phyloP scores from a whole-genome alignment of 192 early-diverging fungal species.

The Coemansia sp. region DNA sequence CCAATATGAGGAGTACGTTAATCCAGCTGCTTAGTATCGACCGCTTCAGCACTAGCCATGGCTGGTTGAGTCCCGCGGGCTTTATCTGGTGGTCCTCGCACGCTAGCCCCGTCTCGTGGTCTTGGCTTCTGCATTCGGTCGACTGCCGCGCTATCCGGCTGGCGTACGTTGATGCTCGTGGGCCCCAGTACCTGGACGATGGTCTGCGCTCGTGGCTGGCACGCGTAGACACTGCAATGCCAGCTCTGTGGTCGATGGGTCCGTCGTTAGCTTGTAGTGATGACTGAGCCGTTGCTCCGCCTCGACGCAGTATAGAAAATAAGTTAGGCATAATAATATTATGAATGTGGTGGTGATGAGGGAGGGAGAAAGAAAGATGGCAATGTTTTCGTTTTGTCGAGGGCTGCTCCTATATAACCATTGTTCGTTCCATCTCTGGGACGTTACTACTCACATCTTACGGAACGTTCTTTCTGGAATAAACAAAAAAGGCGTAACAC shows the following conservation, averaged over 20 bases:
- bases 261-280: slow-evolving; percentile 15
- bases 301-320: slow-evolving; percentile 34
- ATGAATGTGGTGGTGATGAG: not conserved
- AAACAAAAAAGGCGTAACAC: not conserved
- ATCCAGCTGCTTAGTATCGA: slow-evolving; percentile 64
- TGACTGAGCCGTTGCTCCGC: slow-evolving; percentile 5
- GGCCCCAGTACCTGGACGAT: slow-evolving; percentile 48
- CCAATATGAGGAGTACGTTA: slow-evolving; percentile 75
- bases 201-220: slow-evolving; percentile 5
- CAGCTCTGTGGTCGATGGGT: not conserved
- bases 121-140: slow-evolving; percentile 18
- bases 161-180: slow-evolving; percentile 42
- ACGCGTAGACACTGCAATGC: not conserved
- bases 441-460: not conserved
- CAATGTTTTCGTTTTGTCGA: not conserved
- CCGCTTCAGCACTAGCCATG: slow-evolving; percentile 57
- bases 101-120: slow-evolving; percentile 13
- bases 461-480: not conserved
- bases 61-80: slow-evolving; percentile 45
- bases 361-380: slow-evolving; percentile 4
- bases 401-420: not conserved
- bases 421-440: slow-evolving; percentile 1
- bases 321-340: slow-evolving; percentile 41
- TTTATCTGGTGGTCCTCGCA: slow-evolving; percentile 19
- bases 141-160: slow-evolving; percentile 46